phyloP scores from a whole-genome alignment of 768 basidiomycete species.

The Leccinum olivaceopallidum region DNA sequence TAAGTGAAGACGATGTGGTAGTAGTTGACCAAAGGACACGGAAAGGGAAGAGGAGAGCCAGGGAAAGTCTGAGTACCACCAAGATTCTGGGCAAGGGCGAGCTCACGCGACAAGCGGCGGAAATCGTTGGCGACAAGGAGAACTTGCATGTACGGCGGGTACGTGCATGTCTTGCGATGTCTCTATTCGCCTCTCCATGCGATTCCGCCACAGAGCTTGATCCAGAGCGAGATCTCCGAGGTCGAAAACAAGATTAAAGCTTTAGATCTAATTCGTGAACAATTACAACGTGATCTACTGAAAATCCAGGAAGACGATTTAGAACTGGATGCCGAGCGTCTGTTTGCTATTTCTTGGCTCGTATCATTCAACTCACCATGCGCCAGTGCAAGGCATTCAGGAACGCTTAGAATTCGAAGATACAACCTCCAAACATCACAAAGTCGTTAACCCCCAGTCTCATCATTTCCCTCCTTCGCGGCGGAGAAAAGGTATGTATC shows the following conservation, averaged over 20 bases:
- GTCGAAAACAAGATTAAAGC: slow-evolving; percentile 89
- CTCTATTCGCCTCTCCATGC: slow-evolving; percentile 7
- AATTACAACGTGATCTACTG: slow-evolving; percentile 80
- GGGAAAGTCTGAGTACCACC: slow-evolving; percentile 66
- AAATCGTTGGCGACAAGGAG: slow-evolving; percentile 90
- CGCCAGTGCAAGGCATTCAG: slow-evolving; percentile 82
- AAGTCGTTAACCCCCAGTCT: slow-evolving; percentile 9
- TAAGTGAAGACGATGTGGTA: slow-evolving; percentile 78
- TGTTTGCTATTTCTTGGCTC: slow-evolving; percentile 33
- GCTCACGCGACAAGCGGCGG: slow-evolving; percentile 76
- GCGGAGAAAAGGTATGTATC: slow-evolving; percentile 32
- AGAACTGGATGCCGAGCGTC: slow-evolving; percentile 95
- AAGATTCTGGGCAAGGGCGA: slow-evolving; percentile 84
- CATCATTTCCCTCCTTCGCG: slow-evolving; percentile 31
- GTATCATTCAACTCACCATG: slow-evolving; percentile 4
- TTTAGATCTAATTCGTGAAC: slow-evolving; percentile 75
- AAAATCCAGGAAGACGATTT: slow-evolving; percentile 93
- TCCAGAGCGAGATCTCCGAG: slow-evolving; percentile 85
- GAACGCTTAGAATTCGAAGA: slow-evolving; percentile 80
- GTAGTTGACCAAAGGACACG: slow-evolving; percentile 43
- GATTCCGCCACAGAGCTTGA: slow-evolving; percentile 58
- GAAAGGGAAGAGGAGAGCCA: slow-evolving; percentile 47
- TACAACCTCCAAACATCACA: slow-evolving; percentile 33
- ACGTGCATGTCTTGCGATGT: slow-evolving; percentile 14
- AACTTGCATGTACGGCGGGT: slow-evolving; percentile 89